Evolutionary conservation across 2,329 filamentous ascomycete species (phyloP), one percentile per base, ranked within the genome.

Genomic region (Aspergillus versicolor): DNA sequence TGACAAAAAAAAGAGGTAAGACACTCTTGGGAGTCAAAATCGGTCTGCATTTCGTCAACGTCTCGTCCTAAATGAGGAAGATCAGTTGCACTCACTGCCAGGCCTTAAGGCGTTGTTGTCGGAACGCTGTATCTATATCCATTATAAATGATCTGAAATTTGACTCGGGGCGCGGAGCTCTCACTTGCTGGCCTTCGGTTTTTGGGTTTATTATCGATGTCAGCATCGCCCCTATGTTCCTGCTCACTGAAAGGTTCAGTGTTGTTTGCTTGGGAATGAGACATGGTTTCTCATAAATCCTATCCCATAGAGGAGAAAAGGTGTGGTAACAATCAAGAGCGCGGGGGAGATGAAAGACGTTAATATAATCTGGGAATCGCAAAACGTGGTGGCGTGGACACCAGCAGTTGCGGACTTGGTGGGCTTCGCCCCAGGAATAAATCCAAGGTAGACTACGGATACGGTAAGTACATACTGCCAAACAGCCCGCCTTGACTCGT

Each of bases 11-110:
- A 59, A 97, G 84, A 60, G 92, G 92, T 34, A 95, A 81, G 37
- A 95, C 91, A 45, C 92, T 96, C 79, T 96, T 96, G 2, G 93
- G 93, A 3, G 93, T 97, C 51, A 97, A 82, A 70, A 97, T 97
- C 38, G 93, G 93, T 78, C 91, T 94, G 56, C 27, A 24, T 12
- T 56, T 43, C n/a, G 53, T 65, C 55, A 65, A 62, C 47, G 53
- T 11, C 45, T 37, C 11, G 24, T n/a, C 30, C 41, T 54, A 27
- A 21, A 13, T 24, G 17, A 27, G 24, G 30, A 24, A 27, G 32
- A 22, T 19, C 15, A 8, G 9, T 32, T 21, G 24, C 42, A 84
- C 91, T 77, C 82, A 95, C 89, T 99, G 94, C 94, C 94, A 99
- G 80, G 94, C 94, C 79, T 97, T 97, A 75, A 99, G 79, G 72